Evolutionary conservation across 441 rosid genomes (phyloP), one percentile per base, ranked within the genome.

Genomic region (Aquilaria agallochum): DNA sequence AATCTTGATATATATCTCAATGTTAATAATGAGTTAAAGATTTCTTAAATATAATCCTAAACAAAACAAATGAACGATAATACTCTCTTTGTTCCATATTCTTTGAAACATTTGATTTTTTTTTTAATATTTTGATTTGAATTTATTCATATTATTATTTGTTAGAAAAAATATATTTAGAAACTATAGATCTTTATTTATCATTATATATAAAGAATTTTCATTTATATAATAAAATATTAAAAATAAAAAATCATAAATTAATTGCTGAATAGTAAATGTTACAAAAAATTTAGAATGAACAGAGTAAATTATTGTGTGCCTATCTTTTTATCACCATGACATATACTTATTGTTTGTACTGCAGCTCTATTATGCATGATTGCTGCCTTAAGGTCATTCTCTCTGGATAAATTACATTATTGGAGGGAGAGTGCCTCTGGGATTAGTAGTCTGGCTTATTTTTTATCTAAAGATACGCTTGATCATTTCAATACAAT

Each of bases 401-500:
- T 83, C 73, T 67, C 87, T 36, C 74, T 68, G 59, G 89, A 81
- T 66, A 86, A 83, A 64, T 12, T 86, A 72, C 76, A 81, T 58
- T 81, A 80, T 49, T 68, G 72, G 76, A 78, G 89, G 76, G 89
- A 86, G 72, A 80, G 75, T 31, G 72, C 83, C 0, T 77, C 92
- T 0, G 92, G 92, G 50, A 81, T 83, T n/a, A 86, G 89, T 51
- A 81, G 86, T 62, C 72, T 82, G 27, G 89, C 87, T 60, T 81
- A 86, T 77, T 86, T 86, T 67, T 63, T 86, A 31, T 71, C 92
- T 3, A 86, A 86, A 66, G 89, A 86, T 53, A 83, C 86, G 31
- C 63, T 86, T 53, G 92, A 86, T 54, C 84, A 73, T 59, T 74
- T 86, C 67, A 80, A 75, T 68, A 81, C 78, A 31, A 34, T 78